Conservation (phyloP, 2,329 filamentous ascomycete species). For the Dactylellina cionopaga region DNA sequence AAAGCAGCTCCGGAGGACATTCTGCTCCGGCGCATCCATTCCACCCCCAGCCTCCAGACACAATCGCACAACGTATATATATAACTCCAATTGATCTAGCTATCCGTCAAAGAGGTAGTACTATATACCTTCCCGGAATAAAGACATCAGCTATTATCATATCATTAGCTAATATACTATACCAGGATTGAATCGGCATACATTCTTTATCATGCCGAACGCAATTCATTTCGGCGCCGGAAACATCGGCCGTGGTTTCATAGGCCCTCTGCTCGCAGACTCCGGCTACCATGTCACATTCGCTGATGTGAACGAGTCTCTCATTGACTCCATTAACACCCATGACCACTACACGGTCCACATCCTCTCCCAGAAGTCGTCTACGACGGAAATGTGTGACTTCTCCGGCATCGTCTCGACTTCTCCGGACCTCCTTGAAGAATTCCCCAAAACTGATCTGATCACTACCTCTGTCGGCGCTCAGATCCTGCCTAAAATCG, state of each 20-base stretch:
- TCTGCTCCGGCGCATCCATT: no score
- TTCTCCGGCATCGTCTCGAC: constrained; percentile 98
- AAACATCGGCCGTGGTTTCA: constrained; percentile 87
- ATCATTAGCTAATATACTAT: no score
- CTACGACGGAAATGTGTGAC: constrained; percentile 84
- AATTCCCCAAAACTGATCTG: constrained; percentile 86
- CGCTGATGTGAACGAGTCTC: constrained; percentile 85
- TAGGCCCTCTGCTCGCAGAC: constrained; percentile 91
- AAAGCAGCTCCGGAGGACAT: no score
- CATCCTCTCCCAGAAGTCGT: constrained; percentile 54
- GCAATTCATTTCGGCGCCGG: constrained; percentile 87
- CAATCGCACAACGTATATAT: no score
- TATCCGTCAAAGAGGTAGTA: no score
- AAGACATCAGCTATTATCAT: no score
- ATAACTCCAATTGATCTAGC: no score
- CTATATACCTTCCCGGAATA: no score
- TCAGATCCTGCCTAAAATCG: constrained; percentile 95
- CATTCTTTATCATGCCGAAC: constrained; percentile 59
- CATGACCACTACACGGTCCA: constrained; percentile 80
- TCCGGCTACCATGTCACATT: constrained; percentile 97
- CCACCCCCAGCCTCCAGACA: no score
- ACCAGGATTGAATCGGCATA: not conserved
- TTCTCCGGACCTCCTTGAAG: constrained; percentile 82
- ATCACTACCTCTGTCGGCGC: constrained; percentile 98
- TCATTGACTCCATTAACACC: constrained; percentile 82